Percentiles rank a stretch among this genome's conserved stretches.
Conservation (phyloP, 1,284 basidiomycete genomes). For the Apiotrichum akiyoshidainum region DNA sequence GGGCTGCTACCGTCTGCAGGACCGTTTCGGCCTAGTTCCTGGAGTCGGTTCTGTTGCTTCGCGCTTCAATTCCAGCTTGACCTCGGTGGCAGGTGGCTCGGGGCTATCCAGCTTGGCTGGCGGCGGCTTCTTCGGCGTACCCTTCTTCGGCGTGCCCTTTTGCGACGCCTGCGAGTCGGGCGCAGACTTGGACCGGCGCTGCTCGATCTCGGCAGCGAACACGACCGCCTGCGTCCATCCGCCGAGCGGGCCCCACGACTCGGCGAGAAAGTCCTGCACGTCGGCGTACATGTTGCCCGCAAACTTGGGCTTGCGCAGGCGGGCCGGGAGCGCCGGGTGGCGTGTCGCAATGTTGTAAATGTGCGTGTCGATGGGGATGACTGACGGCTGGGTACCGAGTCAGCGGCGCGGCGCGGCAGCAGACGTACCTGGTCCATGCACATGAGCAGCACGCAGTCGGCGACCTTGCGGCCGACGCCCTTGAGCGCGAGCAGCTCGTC, state of each 20-base stretch:
- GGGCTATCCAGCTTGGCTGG: too few species aligned
- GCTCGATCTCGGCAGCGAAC: slow-evolving; percentile 48
- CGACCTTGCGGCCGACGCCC: slow-evolving; percentile 93
- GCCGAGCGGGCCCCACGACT: slow-evolving; percentile 76
- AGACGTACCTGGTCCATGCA: slow-evolving; percentile 92
- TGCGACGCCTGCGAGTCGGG: too few species aligned
- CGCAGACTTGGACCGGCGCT: too few species aligned
- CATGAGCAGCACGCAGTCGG: slow-evolving; percentile 93
- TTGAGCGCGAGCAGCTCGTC: slow-evolving; percentile 72
- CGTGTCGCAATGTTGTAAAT: slow-evolving; percentile 81
- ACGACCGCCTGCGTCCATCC: slow-evolving; percentile 88
- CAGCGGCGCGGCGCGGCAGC: too few species aligned
- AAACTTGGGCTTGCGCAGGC: slow-evolving; percentile 57
- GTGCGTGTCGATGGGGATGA: slow-evolving; percentile 90
- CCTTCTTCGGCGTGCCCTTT: too few species aligned
- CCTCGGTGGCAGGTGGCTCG: too few species aligned
- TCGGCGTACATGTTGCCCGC: slow-evolving; percentile 74
- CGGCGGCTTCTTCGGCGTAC: too few species aligned
- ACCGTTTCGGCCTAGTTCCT: too few species aligned
- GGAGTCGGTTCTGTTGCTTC: too few species aligned
- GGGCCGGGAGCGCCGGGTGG: slow-evolving; percentile 66
- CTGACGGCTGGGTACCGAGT: slow-evolving; percentile 59
- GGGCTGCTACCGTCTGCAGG: too few species aligned
- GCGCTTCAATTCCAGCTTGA: too few species aligned
- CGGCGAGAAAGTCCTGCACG: slow-evolving; percentile 63